Base-by-base conservation (phyloP, 108 stramenopile genomes). In the Cylindrotheca fusiformis region DNA sequence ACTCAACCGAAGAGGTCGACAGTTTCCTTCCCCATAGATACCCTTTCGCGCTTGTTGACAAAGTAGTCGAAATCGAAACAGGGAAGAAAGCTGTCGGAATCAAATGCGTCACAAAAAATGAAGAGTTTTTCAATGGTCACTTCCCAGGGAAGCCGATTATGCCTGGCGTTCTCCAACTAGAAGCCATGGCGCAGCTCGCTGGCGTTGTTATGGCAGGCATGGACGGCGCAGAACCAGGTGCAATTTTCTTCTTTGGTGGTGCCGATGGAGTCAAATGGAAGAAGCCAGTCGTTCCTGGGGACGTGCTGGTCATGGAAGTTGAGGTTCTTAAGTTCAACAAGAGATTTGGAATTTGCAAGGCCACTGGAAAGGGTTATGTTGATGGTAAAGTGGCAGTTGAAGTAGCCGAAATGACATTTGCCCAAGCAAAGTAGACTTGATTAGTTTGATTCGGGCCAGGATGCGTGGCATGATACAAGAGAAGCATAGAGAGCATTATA, bases 91-190 rank as follows among this genome's bases (percentile, higher is more conserved):
- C 94, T 52, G 94, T 98, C 4, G 98, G 98, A 29, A 76, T 98
- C 79, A 98, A 98, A 74, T 80, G 76, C 24, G 94, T 98, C 20
- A 95, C 96, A 23, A 82, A 89, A 50, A 97, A 98, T 64, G 98
- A 97, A 77, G 96, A 97, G 18, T 96, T 97, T 63, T 98, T 98
- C 85, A 93, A 95, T 14, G 96, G 98, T 12, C 98, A 98, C 63
- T 98, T 98, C 76, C 98, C 98, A 27, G 91, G 93, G 45, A 75
- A 94, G 25, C 96, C 98, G 27, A 93, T 98, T 65, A 98, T 98
- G 96, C 98, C 98, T 12, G 98, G 98, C 26, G 96, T 98, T 10
- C 66, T 98, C 45, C 94, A 97, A 84, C 78, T 98, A 4, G 97
- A 98, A 70, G 97, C 97, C n/a, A 67, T 98, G 67, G 97, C 97